Percentiles rank a stretch among this genome's conserved stretches.
Conservation (phyloP, 2,329 filamentous ascomycete species). For the Mollisia scopiformis region DNA sequence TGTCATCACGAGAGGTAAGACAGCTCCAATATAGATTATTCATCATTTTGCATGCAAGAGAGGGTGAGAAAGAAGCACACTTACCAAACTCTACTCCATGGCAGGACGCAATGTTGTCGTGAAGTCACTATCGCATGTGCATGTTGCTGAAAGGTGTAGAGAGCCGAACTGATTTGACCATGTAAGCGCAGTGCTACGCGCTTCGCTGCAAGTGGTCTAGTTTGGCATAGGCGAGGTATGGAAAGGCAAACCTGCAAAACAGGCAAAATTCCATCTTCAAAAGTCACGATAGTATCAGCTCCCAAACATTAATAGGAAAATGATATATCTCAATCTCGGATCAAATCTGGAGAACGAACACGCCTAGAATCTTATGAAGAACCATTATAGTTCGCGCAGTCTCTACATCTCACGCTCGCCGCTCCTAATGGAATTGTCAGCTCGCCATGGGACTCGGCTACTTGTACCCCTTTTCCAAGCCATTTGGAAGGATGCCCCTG, state of each 20-base stretch:
- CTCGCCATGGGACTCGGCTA: background rate
- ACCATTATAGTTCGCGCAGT: background rate
- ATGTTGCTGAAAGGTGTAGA: background rate
- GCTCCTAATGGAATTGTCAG: background rate
- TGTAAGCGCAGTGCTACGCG: too few relatives aligned
- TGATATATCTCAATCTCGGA: background rate
- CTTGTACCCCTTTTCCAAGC: conserved; percentile 1
- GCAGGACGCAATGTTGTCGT: background rate
- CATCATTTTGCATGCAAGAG: conserved; percentile 26
- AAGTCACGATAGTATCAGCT: background rate
- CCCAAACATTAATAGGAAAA: background rate
- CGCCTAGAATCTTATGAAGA: background rate
- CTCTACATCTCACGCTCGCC: background rate
- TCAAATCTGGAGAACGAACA: background rate
- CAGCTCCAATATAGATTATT: conserved; percentile 41
- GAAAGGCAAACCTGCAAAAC: background rate
- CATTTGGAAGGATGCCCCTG: background rate
- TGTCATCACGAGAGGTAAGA: conserved; percentile 38
- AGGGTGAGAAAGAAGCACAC: conserved; percentile 6
- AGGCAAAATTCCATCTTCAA: background rate
- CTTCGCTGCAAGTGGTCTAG: background rate
- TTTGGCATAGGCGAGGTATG: background rate
- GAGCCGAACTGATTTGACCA: too few relatives aligned
- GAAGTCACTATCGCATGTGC: background rate
- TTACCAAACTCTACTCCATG: conserved; percentile 18